A percentile compares a stretch with the other conserved stretches of the same genome.
These are phyloP conservation scores for Alternaria gansuensis DNA, from an alignment of 2,329 filamentous ascomycete species.

Conservation along the genomic window DNA sequence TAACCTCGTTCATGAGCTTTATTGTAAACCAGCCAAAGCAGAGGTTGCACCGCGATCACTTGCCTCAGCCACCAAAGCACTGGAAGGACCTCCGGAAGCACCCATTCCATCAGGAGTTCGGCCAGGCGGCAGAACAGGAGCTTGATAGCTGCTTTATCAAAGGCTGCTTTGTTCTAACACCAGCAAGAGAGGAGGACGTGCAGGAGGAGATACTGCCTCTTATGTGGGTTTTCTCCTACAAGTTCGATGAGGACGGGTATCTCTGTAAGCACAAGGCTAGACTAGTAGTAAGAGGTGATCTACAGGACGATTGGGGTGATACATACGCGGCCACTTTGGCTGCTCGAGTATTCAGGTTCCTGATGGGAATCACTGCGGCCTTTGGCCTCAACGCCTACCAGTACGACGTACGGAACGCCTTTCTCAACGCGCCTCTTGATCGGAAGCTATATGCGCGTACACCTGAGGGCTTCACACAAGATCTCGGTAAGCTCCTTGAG, in stretches of 20 bases:
- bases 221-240: conserved; percentile 23
- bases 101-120: conserved; percentile 3
- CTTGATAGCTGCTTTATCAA: conserved; percentile 4
- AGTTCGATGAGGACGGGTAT: conserved; percentile 24
- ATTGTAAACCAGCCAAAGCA: not conserved
- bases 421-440: conserved; percentile 29
- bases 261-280: conserved; percentile 27
- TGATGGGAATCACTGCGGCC: conserved; percentile 32
- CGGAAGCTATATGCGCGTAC: conserved; percentile 16
- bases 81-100: conserved; percentile 9
- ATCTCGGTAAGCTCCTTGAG: conserved; percentile 13
- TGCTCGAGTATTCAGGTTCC: conserved; percentile 21
- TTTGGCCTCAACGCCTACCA: conserved; percentile 30
- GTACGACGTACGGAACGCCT: conserved; percentile 35
- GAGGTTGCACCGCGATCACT: not conserved
- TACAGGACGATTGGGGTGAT: conserved; percentile 19
- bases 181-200: not conserved
- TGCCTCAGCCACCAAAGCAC: conserved; percentile 1
- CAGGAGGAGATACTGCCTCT: conserved; percentile 7
- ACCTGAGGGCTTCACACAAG: conserved; percentile 26
- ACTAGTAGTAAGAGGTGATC: conserved; percentile 26
- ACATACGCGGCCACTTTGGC: conserved; percentile 33
- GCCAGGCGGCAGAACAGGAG: conserved; percentile 4
- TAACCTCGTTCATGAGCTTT: not conserved
- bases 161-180: not conserved